These are phyloP conservation scores for Aspergillus carlsbadensis DNA, from an alignment of 495 filamentous ascomycete species.

Conservation along the genomic window DNA sequence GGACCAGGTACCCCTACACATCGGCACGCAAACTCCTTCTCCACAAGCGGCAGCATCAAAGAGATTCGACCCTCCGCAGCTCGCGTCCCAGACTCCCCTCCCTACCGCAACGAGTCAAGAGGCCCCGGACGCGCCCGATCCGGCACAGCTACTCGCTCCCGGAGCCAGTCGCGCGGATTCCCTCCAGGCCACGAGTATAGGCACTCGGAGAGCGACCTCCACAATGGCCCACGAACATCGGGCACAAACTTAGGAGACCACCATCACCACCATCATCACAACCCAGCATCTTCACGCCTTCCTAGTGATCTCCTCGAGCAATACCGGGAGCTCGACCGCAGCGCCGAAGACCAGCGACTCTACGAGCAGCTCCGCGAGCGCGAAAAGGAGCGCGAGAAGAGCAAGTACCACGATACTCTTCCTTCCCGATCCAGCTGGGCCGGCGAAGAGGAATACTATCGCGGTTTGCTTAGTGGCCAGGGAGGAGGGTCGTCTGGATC, in stretches of 20 bases:
- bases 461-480: conserved; percentile 36
- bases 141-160: conserved; percentile 22
- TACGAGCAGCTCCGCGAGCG: conserved; percentile 29
- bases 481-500: conserved; percentile 26
- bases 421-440: conserved; percentile 25
- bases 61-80: conserved; percentile 20
- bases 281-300: conserved; percentile 20
- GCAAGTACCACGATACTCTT: conserved; percentile 24
- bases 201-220: conserved; percentile 43
- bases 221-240: conserved; percentile 20
- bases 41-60: conserved; percentile 23
- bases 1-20: conserved; percentile 23
- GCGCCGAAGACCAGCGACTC: conserved; percentile 24
- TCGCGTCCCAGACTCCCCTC: conserved; percentile 24
- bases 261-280: conserved; percentile 35
- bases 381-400: conserved; percentile 31
- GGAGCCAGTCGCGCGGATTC: conserved; percentile 37
- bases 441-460: conserved; percentile 42
- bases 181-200: conserved; percentile 31
- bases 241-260: conserved; percentile 26
- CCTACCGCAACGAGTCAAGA: conserved; percentile 27
- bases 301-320: conserved; percentile 27
- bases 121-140: conserved; percentile 8
- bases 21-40: conserved; percentile 31
- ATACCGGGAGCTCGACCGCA: conserved; percentile 28